Evolutionary conservation across 1,284 basidiomycete genomes (phyloP), one percentile per base, ranked within the genome.

Genomic region (Irpex rosettiformis): DNA sequence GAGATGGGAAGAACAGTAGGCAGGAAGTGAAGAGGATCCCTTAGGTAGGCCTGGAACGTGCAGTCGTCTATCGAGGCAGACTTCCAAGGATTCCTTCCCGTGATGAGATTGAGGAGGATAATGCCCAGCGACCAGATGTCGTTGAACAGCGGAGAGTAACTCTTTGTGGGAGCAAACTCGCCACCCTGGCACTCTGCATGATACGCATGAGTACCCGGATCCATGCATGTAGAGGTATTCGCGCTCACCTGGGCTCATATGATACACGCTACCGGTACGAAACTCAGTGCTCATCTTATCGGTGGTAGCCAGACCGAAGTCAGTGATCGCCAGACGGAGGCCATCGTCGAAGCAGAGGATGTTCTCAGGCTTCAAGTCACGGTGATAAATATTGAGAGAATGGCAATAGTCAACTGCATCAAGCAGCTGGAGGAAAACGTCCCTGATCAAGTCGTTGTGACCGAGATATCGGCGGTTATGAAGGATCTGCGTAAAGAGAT

Each of bases 111-210:
- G 72, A 98, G 88, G 52, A 99, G 88, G 63, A 93, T 89, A 67
- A 99, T 95, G 47, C 96, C 96, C 61, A 99, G 83, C 22, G 96
- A 96, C 96, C 97, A 99, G 64, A 99, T 86, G 75, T 99, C 96
- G 75, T 96, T 97, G 71, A 85, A 85, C 67, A 86, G 82, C 13
- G 96, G 94, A 18, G 88, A 92, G 77, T 98, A 98, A 69, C 82
- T 75, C 73, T 85, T 80, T 55, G 78, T 80, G 22, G 82, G 81
- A 30, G 83, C 84, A 67, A 88, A 91, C 52, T 86, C 79, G 62
- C 91, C 93, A 56, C 94, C 94, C 74, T 96, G 93, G 72, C 96
- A 98, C 75, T 98, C 96, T 89, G 70, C 56, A 62, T 53, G 59
- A 27, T 54, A 45, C 45, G 57, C 55, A 60, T 56, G 56, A 55